phyloP scores from a whole-genome alignment of 495 filamentous ascomycete species.

The Neurospora sp. region DNA sequence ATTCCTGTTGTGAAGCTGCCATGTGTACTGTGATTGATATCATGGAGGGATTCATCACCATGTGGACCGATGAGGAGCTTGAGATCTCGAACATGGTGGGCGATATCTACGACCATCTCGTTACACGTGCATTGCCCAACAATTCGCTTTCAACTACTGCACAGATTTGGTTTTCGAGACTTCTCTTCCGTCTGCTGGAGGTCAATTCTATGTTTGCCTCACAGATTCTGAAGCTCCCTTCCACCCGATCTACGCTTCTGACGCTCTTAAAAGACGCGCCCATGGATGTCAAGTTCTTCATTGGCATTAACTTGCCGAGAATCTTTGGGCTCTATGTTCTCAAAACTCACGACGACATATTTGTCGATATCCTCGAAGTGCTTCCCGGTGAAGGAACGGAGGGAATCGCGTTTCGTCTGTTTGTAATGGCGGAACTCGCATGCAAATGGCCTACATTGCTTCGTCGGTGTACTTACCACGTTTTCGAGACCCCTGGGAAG shows the following conservation, averaged over 20 bases:
- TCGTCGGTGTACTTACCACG: slow-evolving; percentile 78
- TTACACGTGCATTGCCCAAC: slow-evolving; percentile 50
- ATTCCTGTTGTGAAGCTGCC: slow-evolving; percentile 69
- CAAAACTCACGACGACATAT: slow-evolving; percentile 69
- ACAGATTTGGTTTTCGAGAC: slow-evolving; percentile 52
- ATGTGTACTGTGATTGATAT: slow-evolving; percentile 59
- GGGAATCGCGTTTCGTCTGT: slow-evolving; percentile 76
- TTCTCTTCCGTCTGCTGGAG: slow-evolving; percentile 59
- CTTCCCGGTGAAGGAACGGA: slow-evolving; percentile 66
- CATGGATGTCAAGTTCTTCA: slow-evolving; percentile 64
- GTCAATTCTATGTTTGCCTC: slow-evolving; percentile 52
- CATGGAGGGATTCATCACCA: slow-evolving; percentile 50
- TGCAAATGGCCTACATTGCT: slow-evolving; percentile 72
- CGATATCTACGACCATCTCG: slow-evolving; percentile 74
- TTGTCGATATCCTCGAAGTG: slow-evolving; percentile 62
- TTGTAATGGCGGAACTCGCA: slow-evolving; percentile 63
- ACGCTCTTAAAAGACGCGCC: slow-evolving; percentile 54
- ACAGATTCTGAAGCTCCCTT: slow-evolving; percentile 41
- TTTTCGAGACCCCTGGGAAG: slow-evolving; percentile 76
- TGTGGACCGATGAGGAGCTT: slow-evolving; percentile 49
- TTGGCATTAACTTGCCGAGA: slow-evolving; percentile 55
- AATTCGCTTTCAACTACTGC: slow-evolving; percentile 55
- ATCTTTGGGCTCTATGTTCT: slow-evolving; percentile 74
- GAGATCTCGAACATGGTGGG: slow-evolving; percentile 52
- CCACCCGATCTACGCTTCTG: slow-evolving; percentile 67